Evolutionary conservation across 1,139 yeast genomes (phyloP), one percentile per base, ranked within the genome.

Genomic region (Ogataea hybrid): DNA sequence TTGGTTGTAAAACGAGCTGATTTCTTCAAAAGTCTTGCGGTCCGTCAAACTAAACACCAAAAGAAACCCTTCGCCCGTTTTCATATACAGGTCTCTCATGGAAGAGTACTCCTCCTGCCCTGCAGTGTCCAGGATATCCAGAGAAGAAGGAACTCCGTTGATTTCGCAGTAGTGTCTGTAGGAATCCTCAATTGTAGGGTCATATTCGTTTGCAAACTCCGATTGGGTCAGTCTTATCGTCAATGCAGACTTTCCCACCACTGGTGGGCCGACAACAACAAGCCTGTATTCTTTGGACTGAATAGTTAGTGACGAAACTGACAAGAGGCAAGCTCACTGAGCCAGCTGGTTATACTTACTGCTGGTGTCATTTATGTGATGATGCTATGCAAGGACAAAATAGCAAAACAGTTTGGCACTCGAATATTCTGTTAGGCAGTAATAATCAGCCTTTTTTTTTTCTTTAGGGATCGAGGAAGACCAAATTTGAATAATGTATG

Each of bases 261-360:
- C 97, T 65, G 97, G 97, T 38, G 96, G 97, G 44, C 97, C 97
- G 40, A 92, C 96, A 44, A 92, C 97, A 16, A 90, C 96, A 50
- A 92, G 70, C 62, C 90, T 88, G 65, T 83, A 88, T 64, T 84
- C 94, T 63, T 81, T 71, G 53, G 75, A 52, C 41, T 39, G 16
- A 7, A 25, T 6, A 2, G 20, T 18, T 18, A 18, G 20, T 18
- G 20, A 18, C 20, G 20, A 18, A 18, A 18, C 2, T 18, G 20
- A 7, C 25, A 11, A 23, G 7, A 23, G 5, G 25, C 25, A 2
- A 23, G 12, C 12, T 17, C 18, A 17, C 3, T 17, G 18, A 17
- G 25, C 12, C 5, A 10, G 12, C 12, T 7, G 12, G 2, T 12
- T 6, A 20, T 25, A 39, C 42, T 39, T 29, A 39, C 42, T 23